Conservation (phyloP, 495 filamentous ascomycete genomes). For the Penicillium arizonense region DNA sequence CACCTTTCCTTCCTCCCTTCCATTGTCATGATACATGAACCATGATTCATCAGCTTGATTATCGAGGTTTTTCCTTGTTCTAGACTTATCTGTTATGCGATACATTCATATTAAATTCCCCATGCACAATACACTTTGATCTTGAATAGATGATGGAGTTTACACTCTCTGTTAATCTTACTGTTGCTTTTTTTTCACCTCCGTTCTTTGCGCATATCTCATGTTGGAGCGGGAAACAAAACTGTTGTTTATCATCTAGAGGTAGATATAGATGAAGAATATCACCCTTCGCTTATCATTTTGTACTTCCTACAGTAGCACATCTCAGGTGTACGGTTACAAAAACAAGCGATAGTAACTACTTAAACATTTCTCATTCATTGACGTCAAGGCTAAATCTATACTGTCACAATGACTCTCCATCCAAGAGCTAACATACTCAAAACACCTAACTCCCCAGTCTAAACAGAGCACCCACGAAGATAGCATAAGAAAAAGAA, state of each 20-base stretch:
- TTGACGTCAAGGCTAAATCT: slow-evolving; percentile 1
- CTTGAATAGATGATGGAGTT: slow-evolving; percentile 15
- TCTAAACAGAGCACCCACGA: background rate
- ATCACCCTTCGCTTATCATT: background rate
- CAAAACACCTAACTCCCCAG: background rate
- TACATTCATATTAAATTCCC: slow-evolving; percentile 16
- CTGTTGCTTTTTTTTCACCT: slow-evolving; percentile 19
- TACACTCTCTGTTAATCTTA: slow-evolving; percentile 6
- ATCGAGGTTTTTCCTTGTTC: slow-evolving; percentile 1
- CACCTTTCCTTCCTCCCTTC: background rate
- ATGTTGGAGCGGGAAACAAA: background rate
- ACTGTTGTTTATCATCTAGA: slow-evolving; percentile 17
- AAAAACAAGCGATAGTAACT: no score
- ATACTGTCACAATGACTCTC: slow-evolving; percentile 1
- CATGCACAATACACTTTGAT: slow-evolving; percentile 17
- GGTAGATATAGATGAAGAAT: slow-evolving; percentile 21
- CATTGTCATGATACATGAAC: slow-evolving; percentile 13
- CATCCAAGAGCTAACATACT: background rate
- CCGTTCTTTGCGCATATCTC: slow-evolving; percentile 15
- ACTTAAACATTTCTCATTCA: background rate
- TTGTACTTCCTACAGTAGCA: background rate
- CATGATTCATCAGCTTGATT: slow-evolving; percentile 1
- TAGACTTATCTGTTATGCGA: slow-evolving; percentile 18
- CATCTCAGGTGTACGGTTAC: background rate
- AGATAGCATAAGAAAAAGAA: background rate